Evolutionary conservation across 169 alveolate genomes (phyloP).

Genomic region (Plasmodium malariae): DNA sequence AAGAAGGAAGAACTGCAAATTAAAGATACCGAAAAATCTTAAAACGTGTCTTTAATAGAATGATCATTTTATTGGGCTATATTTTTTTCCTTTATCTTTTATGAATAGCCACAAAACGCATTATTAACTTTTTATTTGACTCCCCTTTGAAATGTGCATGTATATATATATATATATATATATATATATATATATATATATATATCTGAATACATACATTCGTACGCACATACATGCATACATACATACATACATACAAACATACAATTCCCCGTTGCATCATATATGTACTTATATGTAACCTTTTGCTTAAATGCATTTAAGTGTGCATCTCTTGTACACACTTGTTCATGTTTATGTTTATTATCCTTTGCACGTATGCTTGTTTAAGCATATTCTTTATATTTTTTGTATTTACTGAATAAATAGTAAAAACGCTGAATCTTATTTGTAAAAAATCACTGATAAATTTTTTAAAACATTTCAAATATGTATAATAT

Average conservation of each 20-base stretch:
- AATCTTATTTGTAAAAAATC: constrained; percentile 16
- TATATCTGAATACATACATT: constrained; percentile 2
- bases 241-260: constrained; percentile 4
- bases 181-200: constrained; percentile 7
- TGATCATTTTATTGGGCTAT: background rate
- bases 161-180: constrained; percentile 3
- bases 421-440: constrained; percentile 12
- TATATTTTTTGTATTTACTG: constrained; percentile 17
- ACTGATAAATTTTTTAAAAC: constrained; percentile 7
- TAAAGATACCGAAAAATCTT: constrained; percentile 48
- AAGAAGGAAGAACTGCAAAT: constrained; percentile 63
- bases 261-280: too few species aligned
- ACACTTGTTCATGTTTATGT: too few species aligned
- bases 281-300: background rate
- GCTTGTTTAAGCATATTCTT: too few species aligned
- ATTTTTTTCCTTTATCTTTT: background rate
- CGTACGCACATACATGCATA: background rate
- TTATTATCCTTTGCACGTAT: too few species aligned
- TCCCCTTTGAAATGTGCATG: constrained; percentile 13
- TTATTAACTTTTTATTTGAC: constrained; percentile 31
- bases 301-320: constrained; percentile 2
- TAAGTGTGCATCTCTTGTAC: background rate
- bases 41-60: background rate
- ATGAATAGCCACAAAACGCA: constrained; percentile 11
- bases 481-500: constrained; percentile 1